A percentile compares a stretch with the other conserved stretches of the same genome.
Conservation (phyloP, 345 rosid genomes). For the Salix arbutifolia region DNA sequence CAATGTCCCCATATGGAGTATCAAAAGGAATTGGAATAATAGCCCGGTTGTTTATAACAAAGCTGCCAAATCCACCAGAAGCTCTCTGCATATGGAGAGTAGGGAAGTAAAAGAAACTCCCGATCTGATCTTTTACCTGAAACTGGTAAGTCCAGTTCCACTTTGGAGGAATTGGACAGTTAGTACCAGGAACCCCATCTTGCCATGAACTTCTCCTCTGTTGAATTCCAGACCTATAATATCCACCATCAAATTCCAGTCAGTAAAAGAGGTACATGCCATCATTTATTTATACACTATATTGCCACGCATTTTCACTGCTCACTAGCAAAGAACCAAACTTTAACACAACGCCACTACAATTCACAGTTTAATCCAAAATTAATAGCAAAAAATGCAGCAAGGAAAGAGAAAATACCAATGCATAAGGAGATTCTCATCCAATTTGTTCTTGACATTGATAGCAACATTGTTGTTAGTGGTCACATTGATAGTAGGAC, state of each 20-base stretch:
- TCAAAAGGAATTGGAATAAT: constrained; percentile 82
- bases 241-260: constrained; percentile 8
- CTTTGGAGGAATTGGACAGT: constrained; percentile 95
- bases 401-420: constrained; percentile 47
- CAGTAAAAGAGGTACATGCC: background rate
- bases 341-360: background rate
- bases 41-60: constrained; percentile 67
- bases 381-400: background rate
- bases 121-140: constrained; percentile 97
- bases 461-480: constrained; percentile 81
- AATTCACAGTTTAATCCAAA: background rate
- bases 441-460: constrained; percentile 86
- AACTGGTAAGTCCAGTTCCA: constrained; percentile 99
- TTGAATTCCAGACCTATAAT: constrained; percentile 76
- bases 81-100: constrained; percentile 94
- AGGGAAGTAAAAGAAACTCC: constrained; percentile 98
- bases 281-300: too few relatives aligned
- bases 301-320: background rate
- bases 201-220: constrained; percentile 98
- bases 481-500: constrained; percentile 83
- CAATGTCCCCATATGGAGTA: constrained; percentile 76
- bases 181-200: constrained; percentile 92
- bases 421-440: constrained; percentile 74
- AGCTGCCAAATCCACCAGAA: constrained; percentile 86
- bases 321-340: background rate